Base-by-base conservation (phyloP, 371 early-diverging fungal genomes). In the Mortierella sp. region DNA sequence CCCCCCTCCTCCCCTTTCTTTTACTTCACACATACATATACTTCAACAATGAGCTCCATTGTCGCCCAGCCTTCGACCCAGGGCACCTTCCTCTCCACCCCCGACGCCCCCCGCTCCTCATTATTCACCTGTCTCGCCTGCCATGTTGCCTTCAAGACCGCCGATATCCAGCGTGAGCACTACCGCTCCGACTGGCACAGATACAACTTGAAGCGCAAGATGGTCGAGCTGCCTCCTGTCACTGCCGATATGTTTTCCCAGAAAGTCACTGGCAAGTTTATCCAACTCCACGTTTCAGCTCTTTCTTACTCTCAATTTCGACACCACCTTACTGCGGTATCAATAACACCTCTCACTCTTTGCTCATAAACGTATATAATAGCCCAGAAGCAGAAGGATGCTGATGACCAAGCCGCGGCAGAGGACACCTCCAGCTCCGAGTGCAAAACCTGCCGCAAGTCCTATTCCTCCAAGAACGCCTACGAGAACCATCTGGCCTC, bases 151-250 rank as follows among this genome's bases (percentile, higher is more conserved):
- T 98, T 99, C 89, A 88, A 91, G 75, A 85, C 93, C 27, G 94
- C 97, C 12, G 96, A 96, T 54, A 90, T 93, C 70, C 99, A 98
- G 88, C 90, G 99, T 56, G 90, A 90, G 24, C 99, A 99, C 87
- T 97, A 97, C 89, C 93, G 94, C 14, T 94, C 96, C 16, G 99
- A 99, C 90, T 99, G 99, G 99, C 99, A 99, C 88, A 89, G 98
- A 48, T 99, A 99, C 91, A 99, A 99, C 88, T 91, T 99, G 44
- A 98, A 99, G 90, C 93, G 98, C 75, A 97, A 97, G 82, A 94
- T 98, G 29, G 97, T 94, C 27, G 95, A 95, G 18, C 89, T 96
- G 14, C 93, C 96, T 0, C 97, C 99, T 27, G 94, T 99, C 8
- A 83, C 94, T 1, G 93, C 93, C 27, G 94, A 95, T 75, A 91